Conservation (phyloP, 2,329 filamentous ascomycete species). For the Stemphylium lycopersici region DNA sequence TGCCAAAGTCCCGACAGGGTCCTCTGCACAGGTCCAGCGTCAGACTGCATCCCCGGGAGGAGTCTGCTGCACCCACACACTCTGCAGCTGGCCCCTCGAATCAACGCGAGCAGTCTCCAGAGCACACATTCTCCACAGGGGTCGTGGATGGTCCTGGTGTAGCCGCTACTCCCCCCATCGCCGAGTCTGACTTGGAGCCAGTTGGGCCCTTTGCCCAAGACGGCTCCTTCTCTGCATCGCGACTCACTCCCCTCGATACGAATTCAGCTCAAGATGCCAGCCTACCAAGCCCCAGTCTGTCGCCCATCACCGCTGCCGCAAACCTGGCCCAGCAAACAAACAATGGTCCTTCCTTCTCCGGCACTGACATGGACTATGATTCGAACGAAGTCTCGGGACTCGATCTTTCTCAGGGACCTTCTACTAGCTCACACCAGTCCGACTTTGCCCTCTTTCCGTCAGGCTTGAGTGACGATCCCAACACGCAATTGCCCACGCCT, state of each 20-base stretch:
- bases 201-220: slow-evolving; percentile 52
- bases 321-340: slow-evolving; percentile 53
- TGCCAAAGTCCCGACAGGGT: slow-evolving; percentile 24
- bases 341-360: slow-evolving; percentile 31
- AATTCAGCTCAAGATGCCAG: slow-evolving; percentile 84
- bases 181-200: slow-evolving; percentile 72
- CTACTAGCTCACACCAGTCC: slow-evolving; percentile 16
- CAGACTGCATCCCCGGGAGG: slow-evolving; percentile 35
- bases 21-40: slow-evolving; percentile 25
- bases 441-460: slow-evolving; percentile 25
- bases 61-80: slow-evolving; percentile 31
- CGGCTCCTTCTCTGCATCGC: slow-evolving; percentile 22
- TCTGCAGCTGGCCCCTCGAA: slow-evolving; percentile 18
- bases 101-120: slow-evolving; percentile 22
- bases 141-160: slow-evolving; percentile 54
- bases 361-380: slow-evolving; percentile 40
- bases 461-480: slow-evolving; percentile 28
- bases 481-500: slow-evolving; percentile 47
- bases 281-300: slow-evolving; percentile 91
- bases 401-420: slow-evolving; percentile 37
- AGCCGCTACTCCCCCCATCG: slow-evolving; percentile 77
- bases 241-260: slow-evolving; percentile 66
- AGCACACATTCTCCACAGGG: slow-evolving; percentile 33
- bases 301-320: slow-evolving; percentile 84
- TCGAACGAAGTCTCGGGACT: slow-evolving; percentile 47